Conservation (phyloP, 345 rosid genomes). For the Turnera subulata region DNA sequence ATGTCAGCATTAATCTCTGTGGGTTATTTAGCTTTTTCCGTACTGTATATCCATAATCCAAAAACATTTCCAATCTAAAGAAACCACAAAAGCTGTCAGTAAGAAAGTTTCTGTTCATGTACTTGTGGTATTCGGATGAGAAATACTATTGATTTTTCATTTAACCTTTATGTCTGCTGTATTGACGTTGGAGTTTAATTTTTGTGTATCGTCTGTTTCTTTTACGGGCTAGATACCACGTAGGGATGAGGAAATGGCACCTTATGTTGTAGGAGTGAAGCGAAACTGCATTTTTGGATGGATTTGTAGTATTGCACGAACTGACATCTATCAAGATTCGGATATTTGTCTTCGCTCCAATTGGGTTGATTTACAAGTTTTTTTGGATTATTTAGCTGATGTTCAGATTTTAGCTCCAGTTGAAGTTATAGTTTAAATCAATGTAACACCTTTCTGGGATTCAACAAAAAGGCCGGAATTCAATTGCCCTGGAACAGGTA, state of each 20-base stretch:
- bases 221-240: conserved; percentile 67
- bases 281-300: conserved; percentile 94
- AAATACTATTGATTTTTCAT: not conserved
- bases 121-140: not conserved
- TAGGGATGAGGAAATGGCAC: conserved; percentile 93
- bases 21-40: not conserved
- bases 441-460: conserved; percentile 90
- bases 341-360: conserved; percentile 4
- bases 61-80: not conserved
- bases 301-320: conserved; percentile 79
- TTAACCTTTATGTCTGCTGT: not conserved
- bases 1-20: not conserved
- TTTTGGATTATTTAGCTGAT: not conserved
- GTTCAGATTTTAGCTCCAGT: conserved; percentile 2
- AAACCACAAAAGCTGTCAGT: not conserved
- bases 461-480: conserved; percentile 94
- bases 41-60: not conserved
- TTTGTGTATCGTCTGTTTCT: conserved; percentile 2
- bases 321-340: conserved; percentile 83
- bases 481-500: conserved; percentile 97
- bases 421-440: not conserved
- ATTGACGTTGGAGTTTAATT: conserved; percentile 13
- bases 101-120: not conserved
- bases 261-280: conserved; percentile 64
- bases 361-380: conserved; percentile 5